A percentile compares a stretch with the other conserved stretches of the same genome.
phyloP scores from a whole-genome alignment of 179 eudicot genomes.

The Vitellaria paradoxa region DNA sequence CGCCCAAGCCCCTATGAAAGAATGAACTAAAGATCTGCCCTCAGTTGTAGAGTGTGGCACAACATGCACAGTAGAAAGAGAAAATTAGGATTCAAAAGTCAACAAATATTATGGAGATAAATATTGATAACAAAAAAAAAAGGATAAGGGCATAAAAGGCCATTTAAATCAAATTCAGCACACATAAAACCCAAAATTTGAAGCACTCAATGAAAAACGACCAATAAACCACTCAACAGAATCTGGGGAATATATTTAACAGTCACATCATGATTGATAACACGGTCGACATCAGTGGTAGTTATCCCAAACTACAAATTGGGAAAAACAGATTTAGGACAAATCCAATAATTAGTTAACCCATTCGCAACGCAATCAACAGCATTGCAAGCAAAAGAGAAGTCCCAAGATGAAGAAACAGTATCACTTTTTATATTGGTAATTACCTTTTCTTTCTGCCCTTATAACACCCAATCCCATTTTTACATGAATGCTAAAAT shows the following conservation, averaged over 20 bases:
- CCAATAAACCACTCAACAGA: constrained; percentile 1
- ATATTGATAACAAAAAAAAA: too few species aligned
- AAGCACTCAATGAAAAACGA: neutral
- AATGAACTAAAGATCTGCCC: constrained; percentile 35
- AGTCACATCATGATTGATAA: neutral
- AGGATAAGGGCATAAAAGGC: neutral
- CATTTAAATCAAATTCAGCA: neutral
- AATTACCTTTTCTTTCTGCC: neutral
- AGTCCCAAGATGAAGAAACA: neutral
- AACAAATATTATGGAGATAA: neutral
- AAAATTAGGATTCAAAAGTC: constrained; percentile 1
- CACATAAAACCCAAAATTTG: neutral
- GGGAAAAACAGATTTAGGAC: neutral
- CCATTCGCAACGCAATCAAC: neutral
- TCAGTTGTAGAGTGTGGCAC: constrained; percentile 14
- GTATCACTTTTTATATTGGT: neutral
- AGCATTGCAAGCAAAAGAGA: neutral
- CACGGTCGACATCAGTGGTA: neutral
- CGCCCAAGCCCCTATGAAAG: constrained; percentile 36
- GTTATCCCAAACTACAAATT: neutral
- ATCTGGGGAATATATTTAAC: neutral
- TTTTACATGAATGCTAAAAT: neutral
- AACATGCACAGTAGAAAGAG: constrained; percentile 9
- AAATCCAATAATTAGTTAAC: neutral
- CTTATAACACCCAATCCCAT: neutral